phyloP scores from a whole-genome alignment of 2,329 filamentous ascomycete genomes.

The Lecanicillium sp. region DNA sequence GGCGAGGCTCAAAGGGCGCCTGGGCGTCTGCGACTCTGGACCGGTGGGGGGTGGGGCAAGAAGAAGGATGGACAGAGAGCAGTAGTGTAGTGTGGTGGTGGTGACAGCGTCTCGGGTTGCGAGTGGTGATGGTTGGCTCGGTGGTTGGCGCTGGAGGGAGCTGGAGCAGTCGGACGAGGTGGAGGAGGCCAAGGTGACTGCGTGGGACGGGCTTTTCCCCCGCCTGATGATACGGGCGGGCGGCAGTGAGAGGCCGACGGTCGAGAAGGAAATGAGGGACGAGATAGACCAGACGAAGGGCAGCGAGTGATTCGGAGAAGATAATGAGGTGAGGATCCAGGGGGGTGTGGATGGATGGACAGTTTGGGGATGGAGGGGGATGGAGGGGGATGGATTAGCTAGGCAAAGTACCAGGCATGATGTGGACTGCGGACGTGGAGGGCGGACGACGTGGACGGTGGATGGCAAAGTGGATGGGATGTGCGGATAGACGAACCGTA shows the following conservation, averaged over 20 bases:
- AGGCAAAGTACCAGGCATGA: too few species aligned
- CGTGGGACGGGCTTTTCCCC: neutral
- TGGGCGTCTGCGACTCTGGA: too few species aligned
- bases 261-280: neutral
- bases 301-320: neutral
- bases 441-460: too few species aligned
- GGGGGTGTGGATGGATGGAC: slow-evolving; percentile 10
- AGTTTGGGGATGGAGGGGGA: slow-evolving; percentile 3
- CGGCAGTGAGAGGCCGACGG: slow-evolving; percentile 3
- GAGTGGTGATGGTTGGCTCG: slow-evolving; percentile 6
- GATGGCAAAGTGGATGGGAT: too few species aligned
- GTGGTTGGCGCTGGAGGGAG: slow-evolving; percentile 8
- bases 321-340: neutral
- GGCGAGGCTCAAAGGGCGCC: neutral
- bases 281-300: neutral
- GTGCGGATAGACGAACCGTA: slow-evolving; percentile 2
- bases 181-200: neutral
- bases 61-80: too few species aligned
- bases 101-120: neutral
- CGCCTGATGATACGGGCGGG: neutral
- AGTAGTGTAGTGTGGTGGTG: slow-evolving; percentile 4
- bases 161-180: neutral
- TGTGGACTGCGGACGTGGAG: slow-evolving; percentile 10
- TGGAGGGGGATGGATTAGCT: slow-evolving; percentile 10
- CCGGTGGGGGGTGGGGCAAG: slow-evolving; percentile 10